Conservation (phyloP, 2,329 filamentous ascomycete species). For the Xylaria sp. region DNA sequence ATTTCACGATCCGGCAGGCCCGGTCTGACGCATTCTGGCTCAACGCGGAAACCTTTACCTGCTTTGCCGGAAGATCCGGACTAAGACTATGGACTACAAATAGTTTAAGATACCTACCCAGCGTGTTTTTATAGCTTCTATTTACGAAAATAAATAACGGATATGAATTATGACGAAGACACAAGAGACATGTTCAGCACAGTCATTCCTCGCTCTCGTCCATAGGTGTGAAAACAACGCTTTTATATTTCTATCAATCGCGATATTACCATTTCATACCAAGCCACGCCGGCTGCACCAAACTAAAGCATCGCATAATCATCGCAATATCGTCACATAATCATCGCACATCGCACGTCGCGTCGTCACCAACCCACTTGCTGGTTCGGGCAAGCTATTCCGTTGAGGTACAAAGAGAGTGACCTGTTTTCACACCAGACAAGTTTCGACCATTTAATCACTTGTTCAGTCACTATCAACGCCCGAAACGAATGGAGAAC, state of each 20-base stretch:
- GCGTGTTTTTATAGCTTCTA: slow-evolving; percentile 8
- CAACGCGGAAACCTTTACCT: slow-evolving; percentile 56
- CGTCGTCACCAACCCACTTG: neutral
- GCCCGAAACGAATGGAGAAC: neutral
- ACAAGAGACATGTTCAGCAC: slow-evolving; percentile 2
- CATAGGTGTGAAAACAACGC: slow-evolving; percentile 19
- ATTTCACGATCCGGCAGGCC: slow-evolving; percentile 37
- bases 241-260: slow-evolving; percentile 12
- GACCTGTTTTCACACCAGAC: neutral
- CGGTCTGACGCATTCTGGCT: slow-evolving; percentile 35
- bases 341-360: slow-evolving; percentile 24
- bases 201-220: neutral
- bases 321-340: slow-evolving; percentile 2
- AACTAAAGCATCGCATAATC: slow-evolving; percentile 9
- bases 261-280: slow-evolving; percentile 5
- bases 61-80: slow-evolving; percentile 54
- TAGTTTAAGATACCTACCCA: slow-evolving; percentile 7
- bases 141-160: slow-evolving; percentile 26
- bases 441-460: slow-evolving; percentile 6
- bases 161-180: slow-evolving; percentile 27
- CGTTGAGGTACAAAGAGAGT: slow-evolving; percentile 9
- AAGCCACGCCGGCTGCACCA: neutral
- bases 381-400: neutral
- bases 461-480: slow-evolving; percentile 13
- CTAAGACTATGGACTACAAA: slow-evolving; percentile 4